Evolutionary conservation across 345 rosid genomes (phyloP).

Genomic region (Syzygium aromaticum): DNA sequence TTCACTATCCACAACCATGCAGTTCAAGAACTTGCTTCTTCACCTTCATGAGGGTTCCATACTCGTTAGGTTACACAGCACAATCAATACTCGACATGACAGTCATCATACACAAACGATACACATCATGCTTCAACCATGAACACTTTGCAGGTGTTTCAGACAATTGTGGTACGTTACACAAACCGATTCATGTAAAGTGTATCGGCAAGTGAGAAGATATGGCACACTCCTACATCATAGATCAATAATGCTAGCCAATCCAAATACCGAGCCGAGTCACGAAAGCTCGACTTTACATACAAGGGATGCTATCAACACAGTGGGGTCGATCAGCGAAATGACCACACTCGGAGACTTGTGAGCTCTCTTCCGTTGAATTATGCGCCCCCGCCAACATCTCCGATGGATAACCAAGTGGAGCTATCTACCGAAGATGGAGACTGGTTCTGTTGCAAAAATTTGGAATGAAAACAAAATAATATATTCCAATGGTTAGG

Average conservation of each 20-base stretch:
- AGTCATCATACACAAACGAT: neutral
- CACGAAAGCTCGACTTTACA: neutral
- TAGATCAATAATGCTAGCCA: neutral
- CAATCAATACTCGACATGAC: neutral
- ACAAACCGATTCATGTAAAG: neutral
- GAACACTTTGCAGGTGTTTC: neutral
- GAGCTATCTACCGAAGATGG: neutral
- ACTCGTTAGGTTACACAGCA: neutral
- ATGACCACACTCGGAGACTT: neutral
- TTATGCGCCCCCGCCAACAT: neutral
- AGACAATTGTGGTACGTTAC: neutral
- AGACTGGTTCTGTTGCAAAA: neutral
- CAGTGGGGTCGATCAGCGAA: neutral
- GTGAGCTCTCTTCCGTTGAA: neutral
- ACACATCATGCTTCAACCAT: neutral
- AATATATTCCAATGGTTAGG: neutral
- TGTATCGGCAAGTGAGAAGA: neutral
- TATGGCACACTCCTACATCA: neutral
- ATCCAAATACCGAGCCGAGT: neutral
- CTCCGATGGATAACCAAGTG: neutral
- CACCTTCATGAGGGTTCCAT: neutral
- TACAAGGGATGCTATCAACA: neutral
- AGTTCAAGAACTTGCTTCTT: neutral
- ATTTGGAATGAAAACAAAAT: neutral
- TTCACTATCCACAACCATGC: neutral